A percentile compares a stretch with the other conserved stretches of the same genome.
Conservation (phyloP, 305 asterid genomes). For the Fraxinus sp. region DNA sequence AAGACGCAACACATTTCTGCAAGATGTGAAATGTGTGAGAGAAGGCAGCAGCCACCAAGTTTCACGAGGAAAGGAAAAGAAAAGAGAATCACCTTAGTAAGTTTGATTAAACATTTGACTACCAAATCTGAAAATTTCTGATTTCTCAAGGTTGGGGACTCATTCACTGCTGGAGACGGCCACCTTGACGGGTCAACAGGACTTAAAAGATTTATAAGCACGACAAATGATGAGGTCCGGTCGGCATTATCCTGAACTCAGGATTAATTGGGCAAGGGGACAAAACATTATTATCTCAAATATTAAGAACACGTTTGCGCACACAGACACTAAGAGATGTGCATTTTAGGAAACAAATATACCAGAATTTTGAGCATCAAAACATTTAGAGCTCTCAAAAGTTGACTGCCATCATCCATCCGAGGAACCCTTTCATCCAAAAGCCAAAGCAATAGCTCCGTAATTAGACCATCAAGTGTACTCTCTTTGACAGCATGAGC, state of each 20-base stretch:
- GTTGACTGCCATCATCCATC: slow-evolving; percentile 99
- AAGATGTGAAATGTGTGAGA: neutral
- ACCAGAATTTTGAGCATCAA: slow-evolving; percentile 97
- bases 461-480: slow-evolving; percentile 83
- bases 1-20: neutral
- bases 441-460: slow-evolving; percentile 97
- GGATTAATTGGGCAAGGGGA: slow-evolving; percentile 27
- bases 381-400: slow-evolving; percentile 93
- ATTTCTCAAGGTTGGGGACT: slow-evolving; percentile 69
- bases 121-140: slow-evolving; percentile 98
- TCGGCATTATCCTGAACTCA: slow-evolving; percentile 87
- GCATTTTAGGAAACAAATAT: slow-evolving; percentile 16
- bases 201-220: slow-evolving; percentile 86
- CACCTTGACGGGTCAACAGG: slow-evolving; percentile 98
- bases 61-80: neutral
- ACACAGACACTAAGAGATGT: neutral
- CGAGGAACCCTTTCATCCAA: slow-evolving; percentile 97
- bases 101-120: slow-evolving; percentile 96
- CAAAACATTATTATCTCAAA: slow-evolving; percentile 12
- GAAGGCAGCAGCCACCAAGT: neutral
- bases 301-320: neutral
- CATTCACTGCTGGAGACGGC: slow-evolving; percentile 91
- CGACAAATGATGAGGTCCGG: slow-evolving; percentile 89
- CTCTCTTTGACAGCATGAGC: slow-evolving; percentile 89
- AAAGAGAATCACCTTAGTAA: slow-evolving; percentile 67